Base-by-base conservation (phyloP, 805 yeast species). In the Ascoidea rubescens region DNA sequence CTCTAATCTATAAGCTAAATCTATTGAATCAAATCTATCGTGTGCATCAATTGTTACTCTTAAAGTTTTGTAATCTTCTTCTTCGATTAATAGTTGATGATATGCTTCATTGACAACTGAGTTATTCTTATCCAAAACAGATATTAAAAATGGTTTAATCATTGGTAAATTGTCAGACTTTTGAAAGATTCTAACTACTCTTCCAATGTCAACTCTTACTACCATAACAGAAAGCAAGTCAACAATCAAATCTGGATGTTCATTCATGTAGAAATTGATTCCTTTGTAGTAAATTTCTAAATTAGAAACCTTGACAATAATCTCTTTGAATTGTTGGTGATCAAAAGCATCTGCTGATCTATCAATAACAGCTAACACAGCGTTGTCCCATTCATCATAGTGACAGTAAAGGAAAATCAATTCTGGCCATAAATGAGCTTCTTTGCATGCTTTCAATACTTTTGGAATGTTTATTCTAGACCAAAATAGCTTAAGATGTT, bases 361-460 rank as follows among this genome's bases (percentile, higher is more conserved):
- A 67, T 93, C 97, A 74, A 93, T 93, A 90, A 93, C 87, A 14
- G 96, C 82, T 65, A 93, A 76, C 43, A 96, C 89, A 55, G 99
- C 99, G 68, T 93, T 93, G 68, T 93, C 99, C 96, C 96, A 93
- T 72, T 93, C 99, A 66, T 93, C 99, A 67, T 93, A 93, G 69
- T 93, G 99, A 65, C 96, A 89, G 72, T 91, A 91, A 67, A 93
- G 74, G 82, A 93, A 93, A 53, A 93, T 88, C 60, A 91, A 75
- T 71, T 93, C 99, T 21, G 95, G 93, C 90, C 97, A 93, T 64
- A 93, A 73, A 65, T 93, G 99, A 46, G 96, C 93, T 53, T 72
- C 80, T 69, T 91, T 97, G 63, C 93, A 86, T 37, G 96, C 97
- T 58, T 87, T 81, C 59, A 93, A 84, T 50, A 88, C 98, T 73